Base-by-base conservation (phyloP, 2,329 filamentous ascomycete genomes). In the Apiospora sp. region DNA sequence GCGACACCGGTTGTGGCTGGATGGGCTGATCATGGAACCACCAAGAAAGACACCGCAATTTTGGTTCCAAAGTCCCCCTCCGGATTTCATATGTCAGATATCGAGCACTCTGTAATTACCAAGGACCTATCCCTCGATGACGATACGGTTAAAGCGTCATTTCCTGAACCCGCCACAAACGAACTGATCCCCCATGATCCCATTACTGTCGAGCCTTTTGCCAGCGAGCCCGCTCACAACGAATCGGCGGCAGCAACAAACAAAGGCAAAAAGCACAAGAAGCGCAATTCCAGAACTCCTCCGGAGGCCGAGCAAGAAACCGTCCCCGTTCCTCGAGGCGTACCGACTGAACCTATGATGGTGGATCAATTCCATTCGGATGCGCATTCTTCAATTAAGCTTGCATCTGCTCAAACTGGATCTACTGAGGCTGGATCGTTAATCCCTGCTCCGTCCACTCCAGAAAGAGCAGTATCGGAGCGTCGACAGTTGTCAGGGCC, bases 1-100 rank as follows among this genome's bases (percentile, higher is more conserved):
- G 30, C 22, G 27, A 61, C 54, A 30, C 27, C 16, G 54, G 69
- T 27, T 34, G 43, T 4, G 19, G 51, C 10, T 44, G 27, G 24
- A 41, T 44, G 24, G 46, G 43, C 70, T 30, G 58, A 72, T 58
- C 22, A 19, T 48, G 37, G 71, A 54, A 19, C 61, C 67, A 48
- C 51, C 64, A 67, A 64, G 43, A 73, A 61, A 16, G 37, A 37
- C 22, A 61, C 30, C 30, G 34, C 58, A 64, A 14, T 24, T n/a
- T n/a, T 64, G 58, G 58, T 41, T n/a, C 34, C 58, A 41, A 34
- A 64, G 34, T n/a, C 58, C 41, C 19, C 34, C 34, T 37, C 34
- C 34, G 8, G 22, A 34, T 19, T 41, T 14, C 58, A 64, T 3
- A 41, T n/a, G 34, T 41, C 58, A 64, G 58, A 41, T 41, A 64